These are phyloP conservation scores for Ceratobasidium sp. DNA, from an alignment of 1,284 basidiomycete genomes.

Conservation along the genomic window DNA sequence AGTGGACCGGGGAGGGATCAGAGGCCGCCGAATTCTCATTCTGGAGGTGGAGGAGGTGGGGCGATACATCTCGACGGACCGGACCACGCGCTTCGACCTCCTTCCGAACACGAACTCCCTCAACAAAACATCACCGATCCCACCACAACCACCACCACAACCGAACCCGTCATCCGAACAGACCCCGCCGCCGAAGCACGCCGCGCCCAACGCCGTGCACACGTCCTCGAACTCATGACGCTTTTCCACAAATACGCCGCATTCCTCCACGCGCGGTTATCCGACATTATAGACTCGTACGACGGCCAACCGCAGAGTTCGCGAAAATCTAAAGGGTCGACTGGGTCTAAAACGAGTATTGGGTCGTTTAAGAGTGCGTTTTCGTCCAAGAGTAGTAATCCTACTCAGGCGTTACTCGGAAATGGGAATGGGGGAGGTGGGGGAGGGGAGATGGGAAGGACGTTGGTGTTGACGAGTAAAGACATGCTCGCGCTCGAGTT, in stretches of 20 bases:
- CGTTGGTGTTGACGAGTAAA: conserved; percentile 65
- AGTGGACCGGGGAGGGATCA: background rate
- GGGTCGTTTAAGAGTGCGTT: conserved; percentile 19
- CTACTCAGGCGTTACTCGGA: conserved; percentile 12
- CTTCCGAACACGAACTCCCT: background rate
- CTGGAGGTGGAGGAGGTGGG: conserved; percentile 65
- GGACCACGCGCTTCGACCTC: conserved; percentile 61
- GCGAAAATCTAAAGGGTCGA: conserved; percentile 52
- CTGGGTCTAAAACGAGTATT: conserved; percentile 43
- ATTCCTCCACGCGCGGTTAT: conserved; percentile 67
- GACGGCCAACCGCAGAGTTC: conserved; percentile 61
- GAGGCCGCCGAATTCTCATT: conserved; percentile 52
- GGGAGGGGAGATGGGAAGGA: conserved; percentile 46
- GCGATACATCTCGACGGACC: conserved; percentile 72
- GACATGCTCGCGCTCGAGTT: conserved; percentile 78
- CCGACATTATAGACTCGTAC: conserved; percentile 63
- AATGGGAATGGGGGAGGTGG: conserved; percentile 14
- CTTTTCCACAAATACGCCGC: conserved; percentile 79
- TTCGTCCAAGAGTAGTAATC: background rate
- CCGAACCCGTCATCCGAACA: conserved; percentile 1
- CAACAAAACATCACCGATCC: conserved; percentile 54
- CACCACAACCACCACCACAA: conserved; percentile 63
- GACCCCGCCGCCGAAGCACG: conserved; percentile 10
- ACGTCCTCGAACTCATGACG: conserved; percentile 76
- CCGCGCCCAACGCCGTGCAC: conserved; percentile 57